These are phyloP conservation scores for Tuber magnatum DNA, from an alignment of 495 filamentous ascomycete genomes.

Conservation along the genomic window DNA sequence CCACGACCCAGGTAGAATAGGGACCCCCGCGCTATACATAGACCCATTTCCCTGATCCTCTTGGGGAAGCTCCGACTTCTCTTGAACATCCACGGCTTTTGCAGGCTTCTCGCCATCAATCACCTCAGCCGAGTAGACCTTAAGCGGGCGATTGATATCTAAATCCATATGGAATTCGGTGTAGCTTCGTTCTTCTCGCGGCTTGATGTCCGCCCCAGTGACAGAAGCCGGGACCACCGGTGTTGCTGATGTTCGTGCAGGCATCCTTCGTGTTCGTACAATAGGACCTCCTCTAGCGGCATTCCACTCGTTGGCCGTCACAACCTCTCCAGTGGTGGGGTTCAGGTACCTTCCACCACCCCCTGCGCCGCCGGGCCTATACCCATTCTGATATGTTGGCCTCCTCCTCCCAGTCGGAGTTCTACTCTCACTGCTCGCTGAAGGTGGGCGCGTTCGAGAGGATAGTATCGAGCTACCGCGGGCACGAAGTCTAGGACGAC, in stretches of 20 bases:
- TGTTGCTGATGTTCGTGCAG: constrained; percentile 44
- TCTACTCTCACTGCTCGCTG: constrained; percentile 36
- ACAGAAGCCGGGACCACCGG: constrained; percentile 60
- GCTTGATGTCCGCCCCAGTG: constrained; percentile 86
- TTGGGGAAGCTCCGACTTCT: constrained; percentile 26
- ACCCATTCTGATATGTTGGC: constrained; percentile 45
- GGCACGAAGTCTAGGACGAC: constrained; percentile 33
- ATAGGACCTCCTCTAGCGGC: constrained; percentile 45
- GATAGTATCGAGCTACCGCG: constrained; percentile 33
- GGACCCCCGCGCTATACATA: not conserved
- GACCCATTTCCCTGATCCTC: constrained; percentile 8
- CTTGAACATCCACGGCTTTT: constrained; percentile 34
- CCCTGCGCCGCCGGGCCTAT: constrained; percentile 72
- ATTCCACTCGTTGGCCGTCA: constrained; percentile 46
- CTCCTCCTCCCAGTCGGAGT: constrained; percentile 44
- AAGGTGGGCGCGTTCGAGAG: constrained; percentile 21
- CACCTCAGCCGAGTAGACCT: constrained; percentile 71
- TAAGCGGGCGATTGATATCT: constrained; percentile 71
- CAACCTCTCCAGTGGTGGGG: constrained; percentile 41
- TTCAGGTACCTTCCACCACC: constrained; percentile 72
- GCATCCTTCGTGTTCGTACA: constrained; percentile 43
- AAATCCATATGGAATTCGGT: constrained; percentile 94
- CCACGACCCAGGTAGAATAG: not conserved
- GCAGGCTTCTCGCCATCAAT: constrained; percentile 55
- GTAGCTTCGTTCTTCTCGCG: constrained; percentile 90